Percentiles rank a stretch among this genome's conserved stretches.
Conservation (phyloP, 176 grass and related monocot genomes). For the Phoenix dactylifera region DNA sequence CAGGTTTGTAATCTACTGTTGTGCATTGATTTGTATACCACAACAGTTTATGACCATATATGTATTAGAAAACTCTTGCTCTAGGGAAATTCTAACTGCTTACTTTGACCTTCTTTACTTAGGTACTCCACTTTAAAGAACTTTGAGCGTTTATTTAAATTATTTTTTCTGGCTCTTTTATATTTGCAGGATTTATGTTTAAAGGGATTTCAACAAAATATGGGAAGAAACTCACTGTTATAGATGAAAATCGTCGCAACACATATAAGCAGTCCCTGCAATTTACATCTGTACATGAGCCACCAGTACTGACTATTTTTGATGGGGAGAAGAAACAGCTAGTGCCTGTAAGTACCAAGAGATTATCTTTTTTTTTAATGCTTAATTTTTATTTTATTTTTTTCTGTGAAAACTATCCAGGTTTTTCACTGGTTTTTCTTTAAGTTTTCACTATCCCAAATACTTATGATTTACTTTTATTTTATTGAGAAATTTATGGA, state of each 20-base stretch:
- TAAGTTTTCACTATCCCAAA: too few species aligned
- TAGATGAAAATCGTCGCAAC: slow-evolving; percentile 65
- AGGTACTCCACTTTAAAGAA: background rate
- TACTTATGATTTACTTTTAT: too few species aligned
- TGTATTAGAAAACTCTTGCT: too few species aligned
- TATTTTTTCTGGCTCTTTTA: too few species aligned
- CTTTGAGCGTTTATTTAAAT: background rate
- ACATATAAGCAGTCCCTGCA: slow-evolving; percentile 53
- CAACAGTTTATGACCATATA: too few species aligned
- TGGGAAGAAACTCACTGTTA: slow-evolving; percentile 42
- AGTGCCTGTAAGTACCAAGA: slow-evolving; percentile 45
- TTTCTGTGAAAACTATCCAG: too few species aligned
- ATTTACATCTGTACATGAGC: slow-evolving; percentile 37
- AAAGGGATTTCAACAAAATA: slow-evolving; percentile 39
- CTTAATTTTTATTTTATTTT: too few species aligned
- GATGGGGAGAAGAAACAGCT: slow-evolving; percentile 53
- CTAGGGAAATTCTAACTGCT: too few species aligned
- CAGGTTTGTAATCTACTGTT: slow-evolving; percentile 29
- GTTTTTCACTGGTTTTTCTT: too few species aligned
- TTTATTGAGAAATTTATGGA: too few species aligned
- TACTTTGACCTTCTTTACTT: too few species aligned
- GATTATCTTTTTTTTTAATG: background rate
- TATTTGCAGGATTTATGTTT: slow-evolving; percentile 36
- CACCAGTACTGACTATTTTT: slow-evolving; percentile 46
- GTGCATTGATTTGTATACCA: too few species aligned